Conservation (phyloP, 2,329 filamentous ascomycete genomes). For the Rutstroemia sp. region DNA sequence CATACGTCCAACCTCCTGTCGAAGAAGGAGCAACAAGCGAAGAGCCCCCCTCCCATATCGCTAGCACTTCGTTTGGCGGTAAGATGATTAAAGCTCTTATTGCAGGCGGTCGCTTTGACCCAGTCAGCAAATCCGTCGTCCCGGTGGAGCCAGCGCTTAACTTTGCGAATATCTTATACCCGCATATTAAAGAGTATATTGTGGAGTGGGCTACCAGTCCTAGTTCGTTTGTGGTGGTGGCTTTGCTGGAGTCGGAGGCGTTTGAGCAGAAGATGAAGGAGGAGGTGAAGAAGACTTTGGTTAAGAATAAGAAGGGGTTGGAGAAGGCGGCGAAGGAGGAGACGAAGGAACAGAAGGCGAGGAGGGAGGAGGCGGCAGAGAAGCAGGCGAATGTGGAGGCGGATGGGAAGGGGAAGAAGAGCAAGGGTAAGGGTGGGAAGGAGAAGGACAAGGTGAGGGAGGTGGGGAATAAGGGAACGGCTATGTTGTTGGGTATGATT, state of each 20-base stretch:
- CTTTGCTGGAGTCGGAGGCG: slow-evolving; percentile 66
- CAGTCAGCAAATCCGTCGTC: slow-evolving; percentile 60
- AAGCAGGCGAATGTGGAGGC: slow-evolving; percentile 28
- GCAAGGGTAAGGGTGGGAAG: slow-evolving; percentile 39
- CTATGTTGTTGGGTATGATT: slow-evolving; percentile 52
- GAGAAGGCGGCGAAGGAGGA: slow-evolving; percentile 58
- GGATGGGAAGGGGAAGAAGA: slow-evolving; percentile 34
- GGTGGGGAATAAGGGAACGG: slow-evolving; percentile 55
- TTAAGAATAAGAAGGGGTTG: slow-evolving; percentile 64
- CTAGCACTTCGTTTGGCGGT: slow-evolving; percentile 56
- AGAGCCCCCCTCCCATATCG: slow-evolving; percentile 42
- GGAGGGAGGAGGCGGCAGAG: slow-evolving; percentile 35
- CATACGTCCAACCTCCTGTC: slow-evolving; percentile 24
- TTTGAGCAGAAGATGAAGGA: slow-evolving; percentile 58
- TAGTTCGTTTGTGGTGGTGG: slow-evolving; percentile 80
- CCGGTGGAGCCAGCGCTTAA: slow-evolving; percentile 67
- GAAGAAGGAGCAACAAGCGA: slow-evolving; percentile 31
- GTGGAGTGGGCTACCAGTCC: slow-evolving; percentile 79
- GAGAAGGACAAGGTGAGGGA: slow-evolving; percentile 34
- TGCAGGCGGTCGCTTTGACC: slow-evolving; percentile 81
- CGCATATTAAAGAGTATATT: slow-evolving; percentile 66
- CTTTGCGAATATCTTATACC: slow-evolving; percentile 78
- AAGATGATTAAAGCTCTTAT: slow-evolving; percentile 89
- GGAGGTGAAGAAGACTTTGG: slow-evolving; percentile 62
- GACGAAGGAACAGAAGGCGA: slow-evolving; percentile 45